These are phyloP conservation scores for Microsporum ferrugineum DNA, from an alignment of 2,329 filamentous ascomycete species.

Conservation along the genomic window DNA sequence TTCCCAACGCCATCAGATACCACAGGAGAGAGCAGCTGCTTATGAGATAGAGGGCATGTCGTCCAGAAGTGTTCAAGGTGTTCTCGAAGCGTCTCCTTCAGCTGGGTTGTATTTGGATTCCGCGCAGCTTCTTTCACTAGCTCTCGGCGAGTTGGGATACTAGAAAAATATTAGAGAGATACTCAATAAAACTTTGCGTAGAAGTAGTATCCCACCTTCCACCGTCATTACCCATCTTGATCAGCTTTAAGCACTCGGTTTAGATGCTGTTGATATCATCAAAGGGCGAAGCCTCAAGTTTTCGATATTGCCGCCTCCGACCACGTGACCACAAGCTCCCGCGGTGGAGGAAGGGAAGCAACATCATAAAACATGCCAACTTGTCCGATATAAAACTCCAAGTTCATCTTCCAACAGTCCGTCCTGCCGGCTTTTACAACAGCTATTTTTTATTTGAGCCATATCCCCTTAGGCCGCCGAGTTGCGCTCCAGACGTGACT, in stretches of 20 bases:
- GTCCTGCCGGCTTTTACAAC: neutral
- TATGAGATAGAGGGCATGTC: conserved; percentile 74
- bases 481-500: neutral
- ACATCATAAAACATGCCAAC: neutral
- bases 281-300: neutral
- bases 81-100: conserved; percentile 80
- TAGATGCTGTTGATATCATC: neutral
- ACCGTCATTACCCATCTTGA: conserved; percentile 87
- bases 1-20: conserved; percentile 76
- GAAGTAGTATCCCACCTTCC: conserved; percentile 46
- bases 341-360: neutral
- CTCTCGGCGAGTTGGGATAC: conserved; percentile 88
- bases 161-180: conserved; percentile 21
- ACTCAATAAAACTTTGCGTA: neutral
- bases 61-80: conserved; percentile 78
- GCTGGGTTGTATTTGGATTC: conserved; percentile 66
- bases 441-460: neutral
- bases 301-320: neutral
- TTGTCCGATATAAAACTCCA: conserved; percentile 1
- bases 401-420: neutral
- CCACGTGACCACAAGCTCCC: neutral
- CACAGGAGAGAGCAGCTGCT: conserved; percentile 58
- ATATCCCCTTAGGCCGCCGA: neutral
- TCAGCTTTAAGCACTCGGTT: neutral
- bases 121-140: conserved; percentile 89